A percentile compares a stretch with the other conserved stretches of the same genome.
Conservation (phyloP, 75 land plant genomes). For the Sequoiadendron giganteum region DNA sequence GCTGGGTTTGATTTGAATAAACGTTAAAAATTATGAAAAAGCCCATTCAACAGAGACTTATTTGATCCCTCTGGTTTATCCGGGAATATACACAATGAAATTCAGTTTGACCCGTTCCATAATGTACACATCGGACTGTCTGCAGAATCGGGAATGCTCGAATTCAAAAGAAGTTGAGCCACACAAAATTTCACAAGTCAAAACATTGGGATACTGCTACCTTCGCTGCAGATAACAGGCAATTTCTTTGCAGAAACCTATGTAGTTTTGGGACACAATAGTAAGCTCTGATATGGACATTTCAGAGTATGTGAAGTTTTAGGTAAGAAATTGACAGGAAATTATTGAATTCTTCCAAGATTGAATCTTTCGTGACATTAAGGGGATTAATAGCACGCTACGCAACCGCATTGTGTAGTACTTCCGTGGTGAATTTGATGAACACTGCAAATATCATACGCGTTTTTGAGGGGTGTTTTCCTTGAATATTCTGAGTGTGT, state of each 20-base stretch:
- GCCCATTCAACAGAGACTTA: too few relatives aligned
- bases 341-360: not conserved
- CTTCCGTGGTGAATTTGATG: not conserved
- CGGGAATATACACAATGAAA: not conserved
- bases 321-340: not conserved
- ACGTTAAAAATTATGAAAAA: too few relatives aligned
- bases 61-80: not conserved
- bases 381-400: not conserved
- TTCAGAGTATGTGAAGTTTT: not conserved
- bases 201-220: not conserved
- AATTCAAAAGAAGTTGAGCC: not conserved
- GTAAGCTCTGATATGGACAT: not conserved
- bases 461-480: not conserved
- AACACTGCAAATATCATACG: not conserved
- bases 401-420: not conserved
- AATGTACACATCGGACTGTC: not conserved
- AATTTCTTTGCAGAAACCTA: not conserved
- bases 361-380: not conserved
- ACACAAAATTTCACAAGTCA: not conserved
- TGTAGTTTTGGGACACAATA: not conserved
- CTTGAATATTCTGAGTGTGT: not conserved
- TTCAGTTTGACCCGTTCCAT: not conserved
- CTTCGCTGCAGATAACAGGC: not conserved
- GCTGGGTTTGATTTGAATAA: too few relatives aligned
- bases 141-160: not conserved